Percentiles rank a stretch among this genome's conserved stretches.
Evolutionary conservation across 169 alveolate genomes (phyloP).

Genomic region (Toxoplasma gondii): DNA sequence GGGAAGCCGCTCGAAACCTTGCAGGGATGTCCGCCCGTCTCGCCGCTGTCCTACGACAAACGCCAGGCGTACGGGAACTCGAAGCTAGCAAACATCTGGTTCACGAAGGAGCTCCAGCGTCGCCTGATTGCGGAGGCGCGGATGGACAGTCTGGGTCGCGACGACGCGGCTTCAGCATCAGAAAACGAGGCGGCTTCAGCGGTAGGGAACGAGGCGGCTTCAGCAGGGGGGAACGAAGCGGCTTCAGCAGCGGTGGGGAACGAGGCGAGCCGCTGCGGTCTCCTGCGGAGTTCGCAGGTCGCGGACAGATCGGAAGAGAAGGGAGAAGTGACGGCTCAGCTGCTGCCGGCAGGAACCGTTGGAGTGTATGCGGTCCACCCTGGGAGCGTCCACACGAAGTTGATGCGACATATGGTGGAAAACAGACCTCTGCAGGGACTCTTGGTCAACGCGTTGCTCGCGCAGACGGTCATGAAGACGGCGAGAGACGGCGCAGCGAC

Average conservation of each 20-base stretch:
- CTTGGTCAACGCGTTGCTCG: neutral
- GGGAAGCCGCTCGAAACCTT: conserved; percentile 15
- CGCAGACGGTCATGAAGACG: conserved; percentile 12
- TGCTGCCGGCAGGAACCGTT: neutral
- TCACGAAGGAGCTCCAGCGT: conserved; percentile 56
- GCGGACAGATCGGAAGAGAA: conserved; percentile 7
- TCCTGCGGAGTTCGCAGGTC: neutral
- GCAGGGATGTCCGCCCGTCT: neutral
- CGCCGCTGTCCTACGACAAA: neutral
- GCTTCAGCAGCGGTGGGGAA: neutral
- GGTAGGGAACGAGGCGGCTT: neutral
- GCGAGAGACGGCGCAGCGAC: conserved; percentile 52
- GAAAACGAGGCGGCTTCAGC: neutral
- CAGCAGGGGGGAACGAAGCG: neutral
- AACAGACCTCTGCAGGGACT: neutral
- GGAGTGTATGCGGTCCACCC: conserved; percentile 51
- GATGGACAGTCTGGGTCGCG: neutral
- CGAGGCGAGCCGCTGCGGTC: conserved; percentile 8
- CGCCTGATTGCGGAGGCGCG: conserved; percentile 15
- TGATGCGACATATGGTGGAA: conserved; percentile 19
- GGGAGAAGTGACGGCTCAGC: neutral
- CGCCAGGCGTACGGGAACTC: conserved; percentile 35
- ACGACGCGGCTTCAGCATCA: conserved; percentile 3
- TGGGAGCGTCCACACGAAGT: conserved; percentile 35
- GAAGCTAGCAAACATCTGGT: conserved; percentile 51